These are phyloP conservation scores for Globomyces pollinis-pini DNA, from an alignment of 192 early-diverging fungal species.

Conservation along the genomic window DNA sequence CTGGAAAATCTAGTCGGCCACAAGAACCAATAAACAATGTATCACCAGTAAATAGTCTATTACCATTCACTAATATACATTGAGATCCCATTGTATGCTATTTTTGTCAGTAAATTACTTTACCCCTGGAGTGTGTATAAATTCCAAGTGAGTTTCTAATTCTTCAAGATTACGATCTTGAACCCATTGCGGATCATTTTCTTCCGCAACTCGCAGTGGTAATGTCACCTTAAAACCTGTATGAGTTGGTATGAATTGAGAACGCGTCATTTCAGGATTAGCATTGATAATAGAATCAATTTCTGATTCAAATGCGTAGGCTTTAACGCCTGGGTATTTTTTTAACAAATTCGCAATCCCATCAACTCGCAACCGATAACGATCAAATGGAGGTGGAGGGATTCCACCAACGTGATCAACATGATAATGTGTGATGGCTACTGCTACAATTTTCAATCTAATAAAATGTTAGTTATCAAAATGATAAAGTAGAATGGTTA, in stretches of 20 bases:
- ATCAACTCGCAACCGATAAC: slow-evolving; percentile 66
- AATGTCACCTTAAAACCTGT: slow-evolving; percentile 47
- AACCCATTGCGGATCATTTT: not conserved
- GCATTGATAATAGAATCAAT: slow-evolving; percentile 56
- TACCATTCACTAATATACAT: slow-evolving; percentile 68
- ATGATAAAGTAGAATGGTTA: too few relatives aligned
- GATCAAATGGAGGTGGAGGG: slow-evolving; percentile 79
- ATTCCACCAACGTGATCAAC: slow-evolving; percentile 79
- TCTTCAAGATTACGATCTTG: not conserved
- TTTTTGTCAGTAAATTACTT: too few relatives aligned
- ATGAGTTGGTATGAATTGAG: slow-evolving; percentile 51
- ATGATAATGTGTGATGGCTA: slow-evolving; percentile 75
- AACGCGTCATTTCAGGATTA: slow-evolving; percentile 56
- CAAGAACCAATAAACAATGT: slow-evolving; percentile 72
- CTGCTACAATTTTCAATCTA: slow-evolving; percentile 62
- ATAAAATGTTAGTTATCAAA: not conserved
- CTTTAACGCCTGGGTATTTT: slow-evolving; percentile 61
- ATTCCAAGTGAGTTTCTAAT: slow-evolving; percentile 33
- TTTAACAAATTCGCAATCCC: slow-evolving; percentile 63
- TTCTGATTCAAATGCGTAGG: slow-evolving; percentile 70
- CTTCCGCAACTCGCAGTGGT: slow-evolving; percentile 7
- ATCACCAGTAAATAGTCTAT: slow-evolving; percentile 76
- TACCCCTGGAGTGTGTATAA: slow-evolving; percentile 93
- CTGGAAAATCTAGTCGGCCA: slow-evolving; percentile 77
- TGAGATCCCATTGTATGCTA: slow-evolving; percentile 84